Evolutionary conservation across 1,139 yeast species (phyloP).

Genomic region (Magnusiomyces tetraspermus): DNA sequence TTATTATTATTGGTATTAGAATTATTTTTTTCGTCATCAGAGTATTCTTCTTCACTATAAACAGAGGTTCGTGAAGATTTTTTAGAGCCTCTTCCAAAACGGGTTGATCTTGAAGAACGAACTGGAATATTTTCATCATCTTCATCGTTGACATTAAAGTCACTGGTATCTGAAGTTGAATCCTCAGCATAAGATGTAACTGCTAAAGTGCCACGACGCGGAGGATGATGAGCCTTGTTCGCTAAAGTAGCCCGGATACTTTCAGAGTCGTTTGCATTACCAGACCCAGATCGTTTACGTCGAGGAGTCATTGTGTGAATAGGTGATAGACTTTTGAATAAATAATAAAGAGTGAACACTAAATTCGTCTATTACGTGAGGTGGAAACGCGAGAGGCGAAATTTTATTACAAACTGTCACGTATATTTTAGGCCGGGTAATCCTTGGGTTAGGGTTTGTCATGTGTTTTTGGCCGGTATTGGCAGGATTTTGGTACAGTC

Average conservation of each 20-base stretch:
- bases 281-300: not conserved
- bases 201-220: not conserved
- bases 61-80: no score
- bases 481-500: no score
- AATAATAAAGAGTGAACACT: not conserved
- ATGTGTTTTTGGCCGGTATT: no score
- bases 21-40: not conserved
- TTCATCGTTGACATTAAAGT: not conserved
- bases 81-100: not conserved
- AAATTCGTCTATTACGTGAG: no score
- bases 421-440: no score
- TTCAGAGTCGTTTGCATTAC: not conserved
- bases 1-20: conserved; percentile 17
- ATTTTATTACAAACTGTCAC: no score
- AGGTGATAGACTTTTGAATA: not conserved
- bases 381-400: no score
- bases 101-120: not conserved
- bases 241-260: not conserved
- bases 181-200: not conserved
- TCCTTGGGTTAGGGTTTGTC: no score
- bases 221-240: not conserved
- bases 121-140: not conserved
- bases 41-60: no score
- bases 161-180: not conserved
- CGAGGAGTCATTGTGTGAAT: not conserved